Conservation (phyloP, 768 basidiomycete genomes). For the Amylocystis lapponica region DNA sequence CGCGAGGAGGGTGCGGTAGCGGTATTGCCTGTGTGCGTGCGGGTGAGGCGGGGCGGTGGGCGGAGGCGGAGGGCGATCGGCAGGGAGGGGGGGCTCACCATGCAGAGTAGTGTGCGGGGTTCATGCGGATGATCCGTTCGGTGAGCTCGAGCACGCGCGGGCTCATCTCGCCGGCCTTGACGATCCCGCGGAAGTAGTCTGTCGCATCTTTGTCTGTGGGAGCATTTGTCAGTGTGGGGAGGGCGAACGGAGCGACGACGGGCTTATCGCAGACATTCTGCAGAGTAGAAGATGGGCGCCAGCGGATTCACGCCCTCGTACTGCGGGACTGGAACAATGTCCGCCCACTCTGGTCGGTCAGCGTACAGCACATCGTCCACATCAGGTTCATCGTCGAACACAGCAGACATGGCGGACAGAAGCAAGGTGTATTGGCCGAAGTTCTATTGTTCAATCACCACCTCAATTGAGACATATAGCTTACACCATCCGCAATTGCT, state of each 20-base stretch:
- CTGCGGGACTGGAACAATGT: conserved; percentile 75
- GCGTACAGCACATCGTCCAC: conserved; percentile 41
- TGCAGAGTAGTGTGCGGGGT: conserved; percentile 95
- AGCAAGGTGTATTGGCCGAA: background rate
- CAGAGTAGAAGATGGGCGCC: conserved; percentile 88
- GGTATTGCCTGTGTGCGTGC: conserved; percentile 74
- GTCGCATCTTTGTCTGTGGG: conserved; percentile 84
- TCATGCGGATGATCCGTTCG: conserved; percentile 80
- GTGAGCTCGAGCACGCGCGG: conserved; percentile 81
- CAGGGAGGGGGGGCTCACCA: conserved; percentile 51
- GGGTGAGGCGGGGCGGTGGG: background rate
- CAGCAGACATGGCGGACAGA: conserved; percentile 14
- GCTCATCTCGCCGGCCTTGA: conserved; percentile 73
- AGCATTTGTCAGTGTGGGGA: background rate
- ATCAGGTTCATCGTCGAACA: conserved; percentile 3
- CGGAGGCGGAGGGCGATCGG: background rate
- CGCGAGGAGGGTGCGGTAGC: conserved; percentile 79
- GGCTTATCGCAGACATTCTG: conserved; percentile 50
- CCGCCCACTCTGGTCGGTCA: conserved; percentile 70
- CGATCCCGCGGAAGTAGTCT: conserved; percentile 84
- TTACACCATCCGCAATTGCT: conserved; percentile 1
- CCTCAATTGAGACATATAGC: background rate
- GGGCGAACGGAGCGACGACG: conserved; percentile 3
- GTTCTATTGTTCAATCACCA: background rate
- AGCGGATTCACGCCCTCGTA: conserved; percentile 74